Base-by-base conservation (phyloP, 2,329 filamentous ascomycete genomes). In the Verticillium dahliae region DNA sequence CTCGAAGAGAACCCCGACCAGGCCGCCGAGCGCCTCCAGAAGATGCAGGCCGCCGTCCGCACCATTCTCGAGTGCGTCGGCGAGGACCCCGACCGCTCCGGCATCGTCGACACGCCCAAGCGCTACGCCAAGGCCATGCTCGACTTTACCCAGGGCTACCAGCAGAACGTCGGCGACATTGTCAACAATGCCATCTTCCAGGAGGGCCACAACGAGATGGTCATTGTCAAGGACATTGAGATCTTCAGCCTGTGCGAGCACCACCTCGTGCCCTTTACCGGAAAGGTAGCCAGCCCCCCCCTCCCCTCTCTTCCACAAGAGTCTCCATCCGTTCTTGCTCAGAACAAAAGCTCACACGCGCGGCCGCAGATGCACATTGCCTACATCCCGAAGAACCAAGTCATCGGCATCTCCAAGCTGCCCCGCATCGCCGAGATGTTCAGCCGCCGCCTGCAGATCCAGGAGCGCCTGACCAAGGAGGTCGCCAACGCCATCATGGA, bases 341-440 rank as follows among this genome's bases (percentile, higher is more conserved):
- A 22, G 18, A 22, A 22, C 18, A 22, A 22, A 22, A 6, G 56
- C 15, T 60, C 41, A 60, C 55, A 56, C 45, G 15, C 27, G 13
- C 6, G 27, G 27, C 27, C 4, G 10, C 67, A 96, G 91, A 98
- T 99, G 91, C 95, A 99, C 78, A 98, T 99, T 69, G 95, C 93
- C 62, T 99, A 99, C 76, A 98, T 99, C 65, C 95, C 95, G 35
- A 87, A 89, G 70, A 86, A 92, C 72, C 88, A 93, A 62, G 93
- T 99, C 59, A 92, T 99, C 65, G 95, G 95, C 58, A 88, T 99
- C 59, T 97, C 93, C 37, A 99, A 99, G 75, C 84, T 99, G 58
- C 94, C 94, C 33, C 89, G 95, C 65, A 94, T 99, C 67, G 95
- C 94, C 60, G 93, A 99, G 72, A 96, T 99, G 91, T 99, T 97